Base-by-base conservation (phyloP, 2,329 filamentous ascomycete species). In the Penicillium sp. region DNA sequence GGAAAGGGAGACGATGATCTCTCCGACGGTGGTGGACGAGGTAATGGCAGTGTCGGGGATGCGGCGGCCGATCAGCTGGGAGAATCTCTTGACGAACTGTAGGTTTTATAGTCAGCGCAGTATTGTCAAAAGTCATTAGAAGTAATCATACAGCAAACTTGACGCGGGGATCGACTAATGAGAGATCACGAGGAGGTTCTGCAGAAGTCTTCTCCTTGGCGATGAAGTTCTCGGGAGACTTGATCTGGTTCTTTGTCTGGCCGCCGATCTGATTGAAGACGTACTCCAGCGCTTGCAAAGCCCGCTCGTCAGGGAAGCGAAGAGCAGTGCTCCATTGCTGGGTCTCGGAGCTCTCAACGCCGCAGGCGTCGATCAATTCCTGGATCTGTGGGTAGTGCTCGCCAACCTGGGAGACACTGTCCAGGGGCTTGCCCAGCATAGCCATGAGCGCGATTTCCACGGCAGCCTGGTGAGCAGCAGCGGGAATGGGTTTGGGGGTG, bases 11-110 rank as follows among this genome's bases (percentile, higher is more conserved):
- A 39, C 23, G 9, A 88, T 69, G 44, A 88, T 68, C 25, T 77
- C 68, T 47, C 75, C 73, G 32, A 82, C 75, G 7, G 78, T 83
- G 44, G 69, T 70, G 53, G 82, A 75, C 39, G 75, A 73, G 43
- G 75, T 72, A 53, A 95, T 79, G 58, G 80, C 78, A 41, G 81
- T 75, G 70, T 96, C 92, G 13, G 87, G 77, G 57, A 95, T 76
- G 51, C 82, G 80, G 53, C 84, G 81, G 53, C 89, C 88, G n/a
- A 86, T 91, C 52, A 95, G 77, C 67, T 93, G 87, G 67, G 86
- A 82, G 53, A 90, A 75, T 51, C 89, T 85, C 73, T 95, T 95
- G 62, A 84, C 75, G 57, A 93, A 78, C 91, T 96, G 58, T 24
- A 28, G 20, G 7, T 7, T 27, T 27, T 7, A 13, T 10, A n/a